Percentiles rank a stretch among this genome's conserved stretches.
Evolutionary conservation across 1,284 basidiomycete genomes (phyloP).

Genomic region (Leccinum griseonigrum): DNA sequence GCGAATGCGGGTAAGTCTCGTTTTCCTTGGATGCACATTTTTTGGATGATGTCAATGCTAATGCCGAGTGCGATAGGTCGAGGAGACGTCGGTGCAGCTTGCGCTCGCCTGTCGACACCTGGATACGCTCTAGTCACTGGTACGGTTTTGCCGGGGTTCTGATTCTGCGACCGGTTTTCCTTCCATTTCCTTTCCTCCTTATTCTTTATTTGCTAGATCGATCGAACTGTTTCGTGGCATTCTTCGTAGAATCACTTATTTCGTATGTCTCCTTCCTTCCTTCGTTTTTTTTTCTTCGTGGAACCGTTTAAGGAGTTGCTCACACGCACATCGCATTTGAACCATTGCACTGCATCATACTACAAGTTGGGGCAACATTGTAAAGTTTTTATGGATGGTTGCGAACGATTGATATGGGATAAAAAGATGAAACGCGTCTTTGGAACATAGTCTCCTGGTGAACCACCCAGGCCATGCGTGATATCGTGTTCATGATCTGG

Average conservation of each 20-base stretch:
- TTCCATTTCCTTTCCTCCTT: not conserved
- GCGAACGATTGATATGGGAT: not conserved
- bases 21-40: no score
- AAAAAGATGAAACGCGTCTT: no score
- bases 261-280: not conserved
- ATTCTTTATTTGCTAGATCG: not conserved
- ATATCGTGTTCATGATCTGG: slow-evolving; percentile 13
- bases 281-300: not conserved
- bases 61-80: slow-evolving; percentile 10
- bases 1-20: slow-evolving; percentile 45
- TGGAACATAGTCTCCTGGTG: not conserved
- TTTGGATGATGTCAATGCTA: not conserved
- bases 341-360: not conserved
- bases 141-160: not conserved
- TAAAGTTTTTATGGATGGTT: not conserved
- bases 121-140: slow-evolving; percentile 9
- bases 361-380: not conserved
- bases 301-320: not conserved
- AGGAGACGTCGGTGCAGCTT: slow-evolving; percentile 27
- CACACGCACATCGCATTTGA: not conserved
- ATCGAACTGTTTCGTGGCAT: not conserved
- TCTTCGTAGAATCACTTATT: not conserved
- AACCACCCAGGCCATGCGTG: slow-evolving; percentile 1
- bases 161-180: not conserved
- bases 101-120: slow-evolving; percentile 20